Percentiles rank a stretch among this genome's conserved stretches.
These are phyloP conservation scores for Xylaria polymorpha DNA, from an alignment of 2,329 filamentous ascomycete species.

Conservation along the genomic window DNA sequence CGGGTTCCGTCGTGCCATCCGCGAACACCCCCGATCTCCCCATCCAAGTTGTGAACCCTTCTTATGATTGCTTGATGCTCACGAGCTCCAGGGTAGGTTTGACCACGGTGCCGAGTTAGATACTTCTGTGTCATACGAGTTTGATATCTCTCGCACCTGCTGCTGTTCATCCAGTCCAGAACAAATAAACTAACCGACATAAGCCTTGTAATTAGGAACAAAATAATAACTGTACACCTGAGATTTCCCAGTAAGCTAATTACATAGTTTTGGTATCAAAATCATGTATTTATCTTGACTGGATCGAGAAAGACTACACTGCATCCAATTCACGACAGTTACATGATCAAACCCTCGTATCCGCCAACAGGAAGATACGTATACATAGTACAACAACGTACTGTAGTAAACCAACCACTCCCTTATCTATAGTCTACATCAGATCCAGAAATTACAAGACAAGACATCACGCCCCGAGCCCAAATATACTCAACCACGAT, in stretches of 20 bases:
- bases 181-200: background rate
- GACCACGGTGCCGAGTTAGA: background rate
- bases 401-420: too few relatives aligned
- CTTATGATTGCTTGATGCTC: background rate
- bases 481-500: too few relatives aligned
- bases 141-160: background rate
- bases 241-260: background rate
- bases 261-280: background rate
- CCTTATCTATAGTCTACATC: too few relatives aligned
- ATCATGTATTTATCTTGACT: background rate
- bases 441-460: too few relatives aligned
- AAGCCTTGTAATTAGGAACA: background rate
- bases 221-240: background rate
- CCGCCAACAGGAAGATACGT: too few relatives aligned
- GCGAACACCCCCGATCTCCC: background rate
- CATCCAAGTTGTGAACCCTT: background rate
- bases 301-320: background rate
- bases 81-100: background rate
- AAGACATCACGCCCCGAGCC: too few relatives aligned
- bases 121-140: background rate
- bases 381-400: too few relatives aligned
- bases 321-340: background rate
- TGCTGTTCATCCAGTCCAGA: background rate
- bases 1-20: background rate
- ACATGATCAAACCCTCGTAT: background rate